A percentile compares a stretch with the other conserved stretches of the same genome.
phyloP scores from a whole-genome alignment of 2,329 filamentous ascomycete genomes.

The Aspergillus ochraceus region DNA sequence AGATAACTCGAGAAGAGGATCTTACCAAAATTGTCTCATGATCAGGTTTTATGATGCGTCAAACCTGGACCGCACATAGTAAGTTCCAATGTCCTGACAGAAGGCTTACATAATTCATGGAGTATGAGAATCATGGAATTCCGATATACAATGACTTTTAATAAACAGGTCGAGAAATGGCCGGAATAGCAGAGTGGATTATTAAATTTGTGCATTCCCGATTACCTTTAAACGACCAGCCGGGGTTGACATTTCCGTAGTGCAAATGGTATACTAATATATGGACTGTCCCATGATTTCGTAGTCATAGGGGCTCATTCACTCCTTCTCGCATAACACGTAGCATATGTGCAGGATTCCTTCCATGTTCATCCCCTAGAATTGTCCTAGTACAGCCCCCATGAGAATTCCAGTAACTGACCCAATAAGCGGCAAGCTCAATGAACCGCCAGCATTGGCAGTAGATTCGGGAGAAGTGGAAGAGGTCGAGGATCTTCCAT shows the following conservation, averaged over 20 bases:
- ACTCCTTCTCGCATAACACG: neutral
- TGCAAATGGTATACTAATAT: neutral
- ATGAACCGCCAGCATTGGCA: conserved; percentile 12
- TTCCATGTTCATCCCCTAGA: conserved; percentile 11
- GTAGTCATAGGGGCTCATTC: neutral
- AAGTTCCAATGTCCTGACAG: too few relatives aligned
- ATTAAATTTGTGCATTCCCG: neutral
- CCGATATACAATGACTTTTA: too few relatives aligned
- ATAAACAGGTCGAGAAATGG: too few relatives aligned
- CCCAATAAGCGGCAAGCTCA: conserved; percentile 11
- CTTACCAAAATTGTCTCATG: conserved; percentile 23
- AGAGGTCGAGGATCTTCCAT: conserved; percentile 5
- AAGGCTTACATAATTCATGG: too few relatives aligned
- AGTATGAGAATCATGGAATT: too few relatives aligned
- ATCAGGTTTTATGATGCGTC: neutral
- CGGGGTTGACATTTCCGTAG: neutral
- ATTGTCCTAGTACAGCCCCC: conserved; percentile 14
- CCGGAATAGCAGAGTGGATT: too few relatives aligned
- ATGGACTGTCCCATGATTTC: neutral
- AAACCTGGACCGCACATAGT: neutral
- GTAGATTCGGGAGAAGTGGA: neutral
- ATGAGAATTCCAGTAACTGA: conserved; percentile 16
- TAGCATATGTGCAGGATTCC: neutral
- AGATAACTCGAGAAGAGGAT: conserved; percentile 34
- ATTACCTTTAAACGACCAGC: neutral